phyloP scores from a whole-genome alignment of 202 grass and related monocot species.

The Elaeis oleifera region DNA sequence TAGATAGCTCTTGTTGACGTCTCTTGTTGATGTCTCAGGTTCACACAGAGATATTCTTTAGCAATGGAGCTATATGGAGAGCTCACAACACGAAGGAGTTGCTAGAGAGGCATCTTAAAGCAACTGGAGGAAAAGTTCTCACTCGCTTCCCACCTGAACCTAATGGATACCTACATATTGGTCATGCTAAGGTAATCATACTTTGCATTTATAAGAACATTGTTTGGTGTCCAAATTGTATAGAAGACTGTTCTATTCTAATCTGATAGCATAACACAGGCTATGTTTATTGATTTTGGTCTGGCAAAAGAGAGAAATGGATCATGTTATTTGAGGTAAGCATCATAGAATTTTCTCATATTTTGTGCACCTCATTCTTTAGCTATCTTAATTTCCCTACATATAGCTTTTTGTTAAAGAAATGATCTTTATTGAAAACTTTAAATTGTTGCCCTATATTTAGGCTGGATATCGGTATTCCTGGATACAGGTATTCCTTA shows the following conservation, averaged over 20 bases:
- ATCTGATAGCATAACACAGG: slow-evolving; percentile 29
- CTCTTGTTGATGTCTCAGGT: slow-evolving; percentile 36
- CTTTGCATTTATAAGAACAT: too few relatives aligned
- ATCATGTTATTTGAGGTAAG: slow-evolving; percentile 84
- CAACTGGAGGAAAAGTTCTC: slow-evolving; percentile 90
- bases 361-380: too few relatives aligned
- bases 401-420: too few relatives aligned
- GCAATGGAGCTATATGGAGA: slow-evolving; percentile 76
- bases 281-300: slow-evolving; percentile 99
- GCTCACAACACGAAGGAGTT: slow-evolving; percentile 71
- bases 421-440: too few relatives aligned
- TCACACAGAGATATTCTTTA: slow-evolving; percentile 91
- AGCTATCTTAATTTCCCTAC: too few relatives aligned
- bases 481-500: too few relatives aligned
- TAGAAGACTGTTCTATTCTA: too few relatives aligned
- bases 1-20: slow-evolving; percentile 5
- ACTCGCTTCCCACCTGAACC: slow-evolving; percentile 90
- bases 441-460: too few relatives aligned
- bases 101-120: slow-evolving; percentile 72
- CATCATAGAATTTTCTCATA: too few relatives aligned
- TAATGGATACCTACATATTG: slow-evolving; percentile 95
- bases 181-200: slow-evolving; percentile 69
- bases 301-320: slow-evolving; percentile 88
- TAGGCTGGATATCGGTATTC: too few relatives aligned
- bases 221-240: too few relatives aligned